Evolutionary conservation across 352 stramenopile species (phyloP), one percentile per base, ranked within the genome.

Genomic region (Phytophthora rubi): DNA sequence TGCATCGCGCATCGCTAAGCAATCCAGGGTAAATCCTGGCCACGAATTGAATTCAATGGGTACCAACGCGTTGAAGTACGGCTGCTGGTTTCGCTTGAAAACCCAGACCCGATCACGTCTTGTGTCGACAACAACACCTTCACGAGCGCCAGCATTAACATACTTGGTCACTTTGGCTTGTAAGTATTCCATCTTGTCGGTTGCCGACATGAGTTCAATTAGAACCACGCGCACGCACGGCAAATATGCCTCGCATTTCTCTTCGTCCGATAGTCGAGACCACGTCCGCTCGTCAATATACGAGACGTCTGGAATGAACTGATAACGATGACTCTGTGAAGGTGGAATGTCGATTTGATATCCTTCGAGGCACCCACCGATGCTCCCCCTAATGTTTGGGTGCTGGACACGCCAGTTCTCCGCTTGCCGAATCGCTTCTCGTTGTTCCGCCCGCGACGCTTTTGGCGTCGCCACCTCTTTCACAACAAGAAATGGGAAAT

Each of bases 61-160:
- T 6, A 28, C 68, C 45, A 80, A 53, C 28, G 37, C 0, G 3
- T 57, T 51, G 49, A 71, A 71, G 30, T 61, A 71, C 51, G 59
- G 68, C 18, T 48, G 60, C 53, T 68, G 4, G 4, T 33, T 32
- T 59, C 45, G 62, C 53, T 81, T 73, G 59, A 63, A 70, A 37
- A 80, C 70, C 60, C 56, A 73, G 3, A 70, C 53, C 1, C 53
- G 68, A 68, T 73, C 33, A 6, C 39, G 53, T 59, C 61, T 60
- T 10, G 57, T 80, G 42, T 75, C 62, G 16, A 77, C 49, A 45
- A 77, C 33, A 1, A 68, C 57, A 21, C 52, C 73, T 70, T 80
- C 73, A 39, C 53, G 68, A 35, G 62, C 70, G 0, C 65, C 70
- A 64, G 65, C 69, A 18, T 69, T 21, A 1, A 77, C 57, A 39